Evolutionary conservation across 176 grass and related monocot species (phyloP).

Genomic region (Secale cereale): DNA sequence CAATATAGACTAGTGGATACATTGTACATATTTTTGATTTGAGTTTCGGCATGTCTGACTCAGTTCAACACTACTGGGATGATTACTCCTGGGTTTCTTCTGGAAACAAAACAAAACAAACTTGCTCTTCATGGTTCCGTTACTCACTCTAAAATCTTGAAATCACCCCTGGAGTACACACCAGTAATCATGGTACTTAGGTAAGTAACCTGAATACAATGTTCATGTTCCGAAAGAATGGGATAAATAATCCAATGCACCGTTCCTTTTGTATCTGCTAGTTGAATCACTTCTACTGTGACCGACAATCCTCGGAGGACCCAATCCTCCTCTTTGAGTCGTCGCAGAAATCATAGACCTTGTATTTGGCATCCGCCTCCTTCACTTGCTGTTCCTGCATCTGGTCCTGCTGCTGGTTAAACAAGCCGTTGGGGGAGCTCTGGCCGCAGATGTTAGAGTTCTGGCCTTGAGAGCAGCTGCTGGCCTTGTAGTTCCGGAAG

Average conservation of each 20-base stretch:
- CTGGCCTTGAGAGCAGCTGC: constrained; percentile 10
- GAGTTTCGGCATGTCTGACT: no score
- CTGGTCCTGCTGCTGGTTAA: constrained; percentile 26
- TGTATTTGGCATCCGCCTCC: constrained; percentile 33
- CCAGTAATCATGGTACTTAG: not conserved
- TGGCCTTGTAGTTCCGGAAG: constrained; percentile 56
- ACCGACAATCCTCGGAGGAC: constrained; percentile 26
- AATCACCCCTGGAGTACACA: no score
- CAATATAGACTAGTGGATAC: no score
- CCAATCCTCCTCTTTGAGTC: constrained; percentile 40
- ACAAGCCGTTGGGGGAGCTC: constrained; percentile 27
- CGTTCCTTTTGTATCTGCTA: constrained; percentile 16
- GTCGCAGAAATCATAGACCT: constrained; percentile 65
- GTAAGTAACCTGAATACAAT: not conserved
- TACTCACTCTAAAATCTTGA: no score
- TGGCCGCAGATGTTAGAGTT: constrained; percentile 18
- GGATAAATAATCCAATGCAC: constrained; percentile 18
- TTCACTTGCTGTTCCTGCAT: constrained; percentile 30
- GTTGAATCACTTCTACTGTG: constrained; percentile 23
- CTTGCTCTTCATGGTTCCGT: no score
- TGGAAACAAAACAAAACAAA: no score
- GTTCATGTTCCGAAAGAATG: constrained; percentile 37
- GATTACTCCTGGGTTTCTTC: no score
- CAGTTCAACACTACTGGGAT: no score
- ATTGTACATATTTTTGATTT: no score